A percentile compares a stretch with the other conserved stretches of the same genome.
phyloP scores from a whole-genome alignment of 129 eudicot species.

The Gnaphalium uliginosum region DNA sequence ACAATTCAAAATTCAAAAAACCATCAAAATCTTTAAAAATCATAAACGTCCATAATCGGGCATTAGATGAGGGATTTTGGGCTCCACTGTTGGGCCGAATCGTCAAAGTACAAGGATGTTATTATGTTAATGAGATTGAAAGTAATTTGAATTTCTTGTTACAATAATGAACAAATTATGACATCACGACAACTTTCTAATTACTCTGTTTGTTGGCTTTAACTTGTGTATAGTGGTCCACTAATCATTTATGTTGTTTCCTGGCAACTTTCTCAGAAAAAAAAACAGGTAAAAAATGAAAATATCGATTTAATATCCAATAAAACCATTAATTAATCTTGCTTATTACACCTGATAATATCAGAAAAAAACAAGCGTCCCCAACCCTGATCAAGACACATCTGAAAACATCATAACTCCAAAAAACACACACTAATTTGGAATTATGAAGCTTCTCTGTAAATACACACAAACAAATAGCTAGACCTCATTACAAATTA shows the following conservation, averaged over 20 bases:
- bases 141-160: not conserved
- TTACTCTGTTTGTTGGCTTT: too few species aligned
- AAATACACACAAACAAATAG: slow-evolving; percentile 15
- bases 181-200: not conserved
- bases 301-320: not conserved
- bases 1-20: too few species aligned
- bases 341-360: not conserved
- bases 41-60: not conserved
- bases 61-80: too few species aligned
- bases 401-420: slow-evolving; percentile 31
- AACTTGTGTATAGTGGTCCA: not conserved
- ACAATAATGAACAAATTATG: not conserved
- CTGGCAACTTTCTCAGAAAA: not conserved
- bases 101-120: not conserved
- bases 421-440: not conserved
- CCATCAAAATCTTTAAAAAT: not conserved
- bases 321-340: not conserved
- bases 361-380: not conserved
- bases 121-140: not conserved
- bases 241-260: not conserved
- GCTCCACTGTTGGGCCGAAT: too few species aligned
- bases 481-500: slow-evolving; percentile 20
- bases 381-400: slow-evolving; percentile 9
- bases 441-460: not conserved
- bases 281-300: not conserved